Conservation (phyloP, 2,329 filamentous ascomycete species). For the Trichoderma sp. region DNA sequence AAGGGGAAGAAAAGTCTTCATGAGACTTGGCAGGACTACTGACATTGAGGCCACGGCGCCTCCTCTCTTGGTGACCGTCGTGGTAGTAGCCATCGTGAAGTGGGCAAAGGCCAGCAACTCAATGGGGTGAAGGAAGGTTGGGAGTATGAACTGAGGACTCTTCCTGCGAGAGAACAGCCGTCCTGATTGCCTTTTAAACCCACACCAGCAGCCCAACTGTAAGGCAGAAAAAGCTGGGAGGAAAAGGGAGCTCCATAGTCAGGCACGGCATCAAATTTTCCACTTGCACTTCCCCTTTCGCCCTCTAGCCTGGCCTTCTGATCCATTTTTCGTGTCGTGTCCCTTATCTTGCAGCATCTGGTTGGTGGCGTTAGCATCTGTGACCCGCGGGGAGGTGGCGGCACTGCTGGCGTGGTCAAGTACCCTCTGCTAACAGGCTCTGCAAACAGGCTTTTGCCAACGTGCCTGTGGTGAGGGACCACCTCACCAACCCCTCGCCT, state of each 20-base stretch:
- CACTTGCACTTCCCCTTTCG: slow-evolving; percentile 6
- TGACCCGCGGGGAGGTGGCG: slow-evolving; percentile 1
- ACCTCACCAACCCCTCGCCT: neutral
- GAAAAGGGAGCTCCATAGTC: slow-evolving; percentile 25
- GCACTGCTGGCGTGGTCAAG: neutral
- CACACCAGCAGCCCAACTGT: slow-evolving; percentile 13
- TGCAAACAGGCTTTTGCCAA: neutral
- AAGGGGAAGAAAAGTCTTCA: neutral
- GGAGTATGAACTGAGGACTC: slow-evolving; percentile 5
- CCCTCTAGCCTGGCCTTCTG: neutral
- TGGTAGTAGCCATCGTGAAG: slow-evolving; percentile 24
- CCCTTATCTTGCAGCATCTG: slow-evolving; percentile 18
- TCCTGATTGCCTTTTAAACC: slow-evolving; percentile 14
- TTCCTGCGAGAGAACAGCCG: neutral
- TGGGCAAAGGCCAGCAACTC: slow-evolving; percentile 6
- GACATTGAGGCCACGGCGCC: slow-evolving; percentile 23
- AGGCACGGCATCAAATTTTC: slow-evolving; percentile 26
- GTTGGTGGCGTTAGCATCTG: slow-evolving; percentile 9
- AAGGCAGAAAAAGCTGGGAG: slow-evolving; percentile 12
- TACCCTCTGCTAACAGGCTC: slow-evolving; percentile 12
- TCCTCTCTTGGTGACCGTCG: slow-evolving; percentile 23
- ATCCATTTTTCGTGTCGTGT: slow-evolving; percentile 25
- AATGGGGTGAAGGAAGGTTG: slow-evolving; percentile 5
- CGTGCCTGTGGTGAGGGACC: neutral
- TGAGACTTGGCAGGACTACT: neutral